Percentiles rank a stretch among this genome's conserved stretches.
Evolutionary conservation across 352 stramenopile genomes (phyloP).

Genomic region (Globisporangium paddicum): DNA sequence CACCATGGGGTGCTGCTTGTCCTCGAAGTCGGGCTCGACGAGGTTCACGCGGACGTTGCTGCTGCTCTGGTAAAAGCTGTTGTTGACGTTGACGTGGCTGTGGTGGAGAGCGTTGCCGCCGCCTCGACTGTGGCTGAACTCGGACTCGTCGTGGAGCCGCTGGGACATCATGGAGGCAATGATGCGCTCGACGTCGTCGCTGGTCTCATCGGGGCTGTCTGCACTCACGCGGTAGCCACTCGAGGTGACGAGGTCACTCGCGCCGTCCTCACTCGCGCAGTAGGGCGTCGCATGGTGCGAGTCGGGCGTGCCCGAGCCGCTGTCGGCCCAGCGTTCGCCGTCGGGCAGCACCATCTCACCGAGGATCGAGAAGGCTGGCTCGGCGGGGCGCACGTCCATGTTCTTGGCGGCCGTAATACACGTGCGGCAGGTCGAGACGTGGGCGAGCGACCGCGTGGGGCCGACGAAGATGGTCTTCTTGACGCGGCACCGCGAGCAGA

Average conservation of each 20-base stretch:
- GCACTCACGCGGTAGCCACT: constrained; percentile 12
- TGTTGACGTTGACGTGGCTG: not conserved
- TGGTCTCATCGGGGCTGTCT: constrained; percentile 3
- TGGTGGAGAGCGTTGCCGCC: not conserved
- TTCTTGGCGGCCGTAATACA: constrained; percentile 12
- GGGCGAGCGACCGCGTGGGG: not conserved
- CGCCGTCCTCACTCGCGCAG: not conserved
- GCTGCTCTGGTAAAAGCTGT: not conserved
- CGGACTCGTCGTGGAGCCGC: not conserved
- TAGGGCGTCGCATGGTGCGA: not conserved
- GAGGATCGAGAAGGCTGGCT: constrained; percentile 24
- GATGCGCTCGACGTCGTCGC: constrained; percentile 14
- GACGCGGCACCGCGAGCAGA: constrained; percentile 38
- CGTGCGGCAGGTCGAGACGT: not conserved
- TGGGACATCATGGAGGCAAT: constrained; percentile 9
- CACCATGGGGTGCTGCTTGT: constrained; percentile 5
- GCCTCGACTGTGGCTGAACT: not conserved
- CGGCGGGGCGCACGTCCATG: constrained; percentile 21
- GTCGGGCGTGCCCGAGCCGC: constrained; percentile 1
- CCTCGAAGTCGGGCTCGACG: not conserved
- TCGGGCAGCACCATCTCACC: constrained; percentile 4
- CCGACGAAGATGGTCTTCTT: constrained; percentile 50
- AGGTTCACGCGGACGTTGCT: not conserved
- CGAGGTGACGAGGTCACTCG: constrained; percentile 9
- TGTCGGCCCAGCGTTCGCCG: constrained; percentile 2